phyloP scores from a whole-genome alignment of 768 basidiomycete species.

The Mycena alexandri region DNA sequence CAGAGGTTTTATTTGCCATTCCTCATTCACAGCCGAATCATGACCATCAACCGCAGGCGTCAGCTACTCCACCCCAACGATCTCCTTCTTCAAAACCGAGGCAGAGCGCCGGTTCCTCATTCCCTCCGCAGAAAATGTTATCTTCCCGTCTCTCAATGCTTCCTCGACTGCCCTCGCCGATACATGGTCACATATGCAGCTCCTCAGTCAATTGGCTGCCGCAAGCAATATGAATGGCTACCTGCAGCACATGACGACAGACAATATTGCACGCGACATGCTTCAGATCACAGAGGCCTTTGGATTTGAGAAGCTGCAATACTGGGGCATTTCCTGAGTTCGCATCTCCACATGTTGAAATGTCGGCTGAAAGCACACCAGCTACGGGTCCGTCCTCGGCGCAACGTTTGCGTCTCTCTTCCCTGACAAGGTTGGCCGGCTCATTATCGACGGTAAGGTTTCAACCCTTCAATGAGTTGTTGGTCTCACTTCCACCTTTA shows the following conservation, averaged over 20 bases:
- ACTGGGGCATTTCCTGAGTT: slow-evolving; percentile 47
- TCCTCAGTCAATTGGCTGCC: slow-evolving; percentile 49
- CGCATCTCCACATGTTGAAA: background rate
- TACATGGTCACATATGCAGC: slow-evolving; percentile 49
- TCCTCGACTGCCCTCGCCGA: slow-evolving; percentile 43
- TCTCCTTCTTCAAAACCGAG: slow-evolving; percentile 28
- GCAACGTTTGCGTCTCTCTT: slow-evolving; percentile 51
- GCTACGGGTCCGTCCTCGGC: slow-evolving; percentile 46
- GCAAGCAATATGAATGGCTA: slow-evolving; percentile 44
- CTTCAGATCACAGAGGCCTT: slow-evolving; percentile 49
- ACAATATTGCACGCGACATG: slow-evolving; percentile 56
- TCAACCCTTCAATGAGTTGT: background rate
- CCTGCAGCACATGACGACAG: slow-evolving; percentile 51
- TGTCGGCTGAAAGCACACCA: slow-evolving; percentile 17
- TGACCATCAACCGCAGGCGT: slow-evolving; percentile 3
- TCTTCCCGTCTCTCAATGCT: slow-evolving; percentile 38
- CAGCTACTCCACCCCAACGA: too few species aligned
- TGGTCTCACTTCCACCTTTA: background rate
- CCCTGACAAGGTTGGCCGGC: slow-evolving; percentile 50
- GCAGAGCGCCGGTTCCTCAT: slow-evolving; percentile 28
- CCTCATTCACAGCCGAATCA: too few species aligned
- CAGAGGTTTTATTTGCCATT: background rate
- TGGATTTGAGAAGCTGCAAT: slow-evolving; percentile 49
- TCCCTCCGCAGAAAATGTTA: background rate
- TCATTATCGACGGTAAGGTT: slow-evolving; percentile 48